Evolutionary conservation across 1,284 basidiomycete genomes (phyloP), one percentile per base, ranked within the genome.

Genomic region (Naganishia albida): DNA sequence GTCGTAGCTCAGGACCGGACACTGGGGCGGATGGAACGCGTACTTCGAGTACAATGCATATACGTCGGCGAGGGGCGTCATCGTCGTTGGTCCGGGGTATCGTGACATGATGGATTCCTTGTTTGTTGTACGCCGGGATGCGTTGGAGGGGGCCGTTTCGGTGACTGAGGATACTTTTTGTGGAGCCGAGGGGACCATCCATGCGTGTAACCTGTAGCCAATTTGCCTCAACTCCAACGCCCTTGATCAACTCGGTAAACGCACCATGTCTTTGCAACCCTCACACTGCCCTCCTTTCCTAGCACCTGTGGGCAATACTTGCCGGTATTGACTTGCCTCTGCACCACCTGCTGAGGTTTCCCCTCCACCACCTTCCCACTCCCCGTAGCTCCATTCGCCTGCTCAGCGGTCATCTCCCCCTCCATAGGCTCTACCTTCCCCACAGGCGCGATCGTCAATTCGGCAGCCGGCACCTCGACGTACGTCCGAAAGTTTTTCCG

Each of bases 401-500:
- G 13, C 26, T 3, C 49, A 16, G 28, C 8, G 18, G 49, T 13
- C 26, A 28, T 28, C 26, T 51, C 28, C 15, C 26, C 49, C 2
- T 51, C 23, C 20, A 25, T 26, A 13, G 48, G n/a, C 25, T 49
- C 23, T 25, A 20, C 20, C 16, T 28, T 51, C 18, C 1, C 28
- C 7, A 15, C 7, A 1, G 55, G 28, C 18, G 42, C 18, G n/a
- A 57, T 48, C 18, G 43, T 48, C 15, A 26, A 46, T 23, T 34
- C 55, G 15, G 44, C 43, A 0, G 44, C n/a, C 10, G 52, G 12
- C 2, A 30, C 28, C 3, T 30, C 23, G 16, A 48, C 49, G 23
- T 38, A 54, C 18, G 49, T 26, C 2, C 64, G 55, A 25, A 62
- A 59, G 26, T 64, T 64, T 1, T 68, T 67, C 44, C 65, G 56